These are phyloP conservation scores for Halophytophthora batemanensis DNA, from an alignment of 352 stramenopile genomes.

Conservation along the genomic window DNA sequence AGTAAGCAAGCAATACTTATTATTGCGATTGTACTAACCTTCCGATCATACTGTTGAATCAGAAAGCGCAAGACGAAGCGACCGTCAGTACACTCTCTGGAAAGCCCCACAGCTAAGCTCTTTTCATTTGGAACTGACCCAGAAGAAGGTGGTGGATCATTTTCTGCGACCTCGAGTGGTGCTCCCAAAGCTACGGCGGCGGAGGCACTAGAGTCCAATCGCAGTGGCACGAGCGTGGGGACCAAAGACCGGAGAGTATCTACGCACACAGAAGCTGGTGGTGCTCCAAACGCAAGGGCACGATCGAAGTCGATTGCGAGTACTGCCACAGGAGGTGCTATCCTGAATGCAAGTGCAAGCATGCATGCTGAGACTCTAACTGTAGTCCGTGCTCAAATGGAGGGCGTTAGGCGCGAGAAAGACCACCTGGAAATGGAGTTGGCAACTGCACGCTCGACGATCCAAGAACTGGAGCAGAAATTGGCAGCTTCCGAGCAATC, in stretches of 20 bases:
- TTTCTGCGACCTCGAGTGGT: no score
- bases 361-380: constrained; percentile 18
- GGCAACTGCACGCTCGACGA: constrained; percentile 9
- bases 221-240: no score
- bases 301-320: constrained; percentile 10
- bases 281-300: constrained; percentile 1
- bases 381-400: constrained; percentile 18
- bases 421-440: constrained; percentile 21
- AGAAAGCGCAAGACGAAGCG: constrained; percentile 25
- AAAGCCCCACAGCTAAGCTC: constrained; percentile 6
- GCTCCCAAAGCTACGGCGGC: no score
- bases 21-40: neutral
- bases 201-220: no score
- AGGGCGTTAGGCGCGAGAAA: constrained; percentile 23
- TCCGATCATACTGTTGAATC: neutral
- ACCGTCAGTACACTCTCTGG: constrained; percentile 18
- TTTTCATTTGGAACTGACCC: no score
- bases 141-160: no score
- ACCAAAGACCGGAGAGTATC: no score
- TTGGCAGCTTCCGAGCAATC: constrained; percentile 32
- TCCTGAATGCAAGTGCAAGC: constrained; percentile 12
- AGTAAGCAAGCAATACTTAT: neutral
- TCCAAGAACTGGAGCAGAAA: constrained; percentile 36
- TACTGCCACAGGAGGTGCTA: constrained; percentile 1
- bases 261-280: neutral